Evolutionary conservation across 2,329 filamentous ascomycete genomes (phyloP).

Genomic region (Botrytis elliptica): DNA sequence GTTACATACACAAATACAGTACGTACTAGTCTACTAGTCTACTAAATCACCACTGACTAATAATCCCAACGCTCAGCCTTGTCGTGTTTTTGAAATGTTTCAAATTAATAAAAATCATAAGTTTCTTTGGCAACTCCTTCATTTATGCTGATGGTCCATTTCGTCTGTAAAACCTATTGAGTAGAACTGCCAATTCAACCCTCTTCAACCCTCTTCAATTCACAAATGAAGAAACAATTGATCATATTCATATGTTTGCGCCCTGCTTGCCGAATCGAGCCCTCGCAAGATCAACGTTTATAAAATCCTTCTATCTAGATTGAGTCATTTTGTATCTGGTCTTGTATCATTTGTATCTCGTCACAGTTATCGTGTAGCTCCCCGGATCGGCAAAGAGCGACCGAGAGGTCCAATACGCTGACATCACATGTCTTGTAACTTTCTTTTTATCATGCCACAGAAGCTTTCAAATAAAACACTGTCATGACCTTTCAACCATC

Average conservation of each 20-base stretch:
- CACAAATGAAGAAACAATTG: neutral
- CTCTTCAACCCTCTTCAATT: neutral
- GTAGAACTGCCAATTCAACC: neutral
- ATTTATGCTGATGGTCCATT: neutral
- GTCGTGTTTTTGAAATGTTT: neutral
- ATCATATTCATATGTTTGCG: neutral
- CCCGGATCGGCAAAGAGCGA: no score
- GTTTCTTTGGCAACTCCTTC: neutral
- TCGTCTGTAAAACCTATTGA: neutral
- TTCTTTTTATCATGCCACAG: constrained; percentile 69
- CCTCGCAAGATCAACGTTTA: neutral
- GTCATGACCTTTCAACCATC: constrained; percentile 77
- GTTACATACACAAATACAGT: neutral
- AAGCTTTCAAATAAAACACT: constrained; percentile 81
- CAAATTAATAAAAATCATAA: neutral
- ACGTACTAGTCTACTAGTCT: neutral
- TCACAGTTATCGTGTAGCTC: no score
- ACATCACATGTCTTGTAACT: neutral
- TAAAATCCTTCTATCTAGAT: neutral
- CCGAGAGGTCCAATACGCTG: neutral
- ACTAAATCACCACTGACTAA: neutral
- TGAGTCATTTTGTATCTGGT: neutral
- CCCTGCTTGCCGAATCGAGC: neutral
- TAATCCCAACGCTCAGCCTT: neutral
- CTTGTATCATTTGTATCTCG: neutral